Evolutionary conservation across 2,329 filamentous ascomycete genomes (phyloP).

Genomic region (Pseudocercospora fijiensis): DNA sequence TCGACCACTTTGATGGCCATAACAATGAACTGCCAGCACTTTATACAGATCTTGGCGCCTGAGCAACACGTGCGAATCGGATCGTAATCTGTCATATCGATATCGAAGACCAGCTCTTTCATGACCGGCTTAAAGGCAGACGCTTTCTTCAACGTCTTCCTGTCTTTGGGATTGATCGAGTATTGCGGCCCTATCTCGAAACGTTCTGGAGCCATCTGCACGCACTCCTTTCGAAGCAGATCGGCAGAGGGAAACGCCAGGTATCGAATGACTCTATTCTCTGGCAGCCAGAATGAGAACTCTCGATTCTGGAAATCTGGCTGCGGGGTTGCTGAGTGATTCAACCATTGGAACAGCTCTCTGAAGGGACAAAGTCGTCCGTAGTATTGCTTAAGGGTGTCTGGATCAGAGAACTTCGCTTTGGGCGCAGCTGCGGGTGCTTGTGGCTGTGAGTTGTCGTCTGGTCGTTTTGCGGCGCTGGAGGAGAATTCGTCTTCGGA

Average conservation of each 20-base stretch:
- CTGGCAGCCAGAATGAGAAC: constrained; percentile 92
- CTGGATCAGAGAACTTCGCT: constrained; percentile 62
- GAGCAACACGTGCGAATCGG: constrained; percentile 93
- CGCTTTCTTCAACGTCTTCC: constrained; percentile 79
- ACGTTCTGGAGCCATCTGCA: constrained; percentile 82
- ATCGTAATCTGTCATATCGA: constrained; percentile 98
- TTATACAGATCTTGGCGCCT: constrained; percentile 87
- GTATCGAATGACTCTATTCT: constrained; percentile 89
- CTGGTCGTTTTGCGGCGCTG: constrained; percentile 51
- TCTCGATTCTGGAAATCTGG: constrained; percentile 91
- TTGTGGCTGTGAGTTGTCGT: constrained; percentile 42
- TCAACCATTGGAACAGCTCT: constrained; percentile 95
- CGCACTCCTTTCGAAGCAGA: constrained; percentile 82
- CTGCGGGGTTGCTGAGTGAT: constrained; percentile 81
- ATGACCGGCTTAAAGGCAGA: constrained; percentile 80
- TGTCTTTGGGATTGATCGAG: constrained; percentile 86
- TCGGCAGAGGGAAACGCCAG: constrained; percentile 73
- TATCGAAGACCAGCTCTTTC: constrained; percentile 98
- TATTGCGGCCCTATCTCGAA: constrained; percentile 99
- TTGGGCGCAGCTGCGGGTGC: constrained; percentile 33
- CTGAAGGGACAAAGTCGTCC: constrained; percentile 93
- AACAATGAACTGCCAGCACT: constrained; percentile 95
- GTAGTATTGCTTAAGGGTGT: constrained; percentile 91
- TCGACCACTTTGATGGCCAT: constrained; percentile 97
- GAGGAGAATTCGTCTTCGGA: constrained; percentile 54